phyloP scores from a whole-genome alignment of 2,329 filamentous ascomycete species.

The Thelonectria olida region DNA sequence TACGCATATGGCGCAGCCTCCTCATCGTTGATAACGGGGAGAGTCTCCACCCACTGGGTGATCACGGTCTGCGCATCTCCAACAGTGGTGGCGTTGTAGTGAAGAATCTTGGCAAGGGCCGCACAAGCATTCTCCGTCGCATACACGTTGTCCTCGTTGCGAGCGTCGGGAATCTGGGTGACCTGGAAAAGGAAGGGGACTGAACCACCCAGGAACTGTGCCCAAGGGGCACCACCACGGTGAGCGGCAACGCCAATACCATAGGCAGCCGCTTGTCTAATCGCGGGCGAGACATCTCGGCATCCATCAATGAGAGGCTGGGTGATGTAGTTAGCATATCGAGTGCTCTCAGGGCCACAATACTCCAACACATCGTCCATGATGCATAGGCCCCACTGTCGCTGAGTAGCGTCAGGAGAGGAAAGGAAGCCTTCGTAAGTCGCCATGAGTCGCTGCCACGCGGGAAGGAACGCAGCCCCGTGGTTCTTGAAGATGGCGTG shows the following conservation, averaged over 20 bases:
- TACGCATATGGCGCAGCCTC: slow-evolving; percentile 98
- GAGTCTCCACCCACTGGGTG: slow-evolving; percentile 86
- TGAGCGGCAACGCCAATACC: slow-evolving; percentile 96
- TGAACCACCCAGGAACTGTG: slow-evolving; percentile 83
- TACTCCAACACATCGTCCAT: slow-evolving; percentile 99
- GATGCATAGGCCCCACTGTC: slow-evolving; percentile 99
- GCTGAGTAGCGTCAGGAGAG: slow-evolving; percentile 85
- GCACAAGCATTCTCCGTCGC: slow-evolving; percentile 98
- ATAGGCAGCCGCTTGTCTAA: slow-evolving; percentile 94
- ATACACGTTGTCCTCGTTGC: slow-evolving; percentile 93
- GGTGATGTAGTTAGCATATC: slow-evolving; percentile 86
- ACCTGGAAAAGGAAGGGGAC: slow-evolving; percentile 87
- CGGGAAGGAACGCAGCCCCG: slow-evolving; percentile 80
- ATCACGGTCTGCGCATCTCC: slow-evolving; percentile 79
- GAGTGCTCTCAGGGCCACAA: slow-evolving; percentile 87
- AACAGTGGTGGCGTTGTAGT: slow-evolving; percentile 84
- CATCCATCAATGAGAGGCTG: slow-evolving; percentile 88
- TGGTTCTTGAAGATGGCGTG: slow-evolving; percentile 99
- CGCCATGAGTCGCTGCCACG: slow-evolving; percentile 86
- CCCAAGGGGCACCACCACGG: slow-evolving; percentile 87
- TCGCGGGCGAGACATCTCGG: slow-evolving; percentile 85
- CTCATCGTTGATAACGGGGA: slow-evolving; percentile 94
- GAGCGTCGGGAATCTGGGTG: slow-evolving; percentile 80
- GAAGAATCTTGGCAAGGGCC: slow-evolving; percentile 95
- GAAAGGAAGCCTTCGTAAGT: slow-evolving; percentile 89